Percentiles rank a stretch among this genome's conserved stretches.
Evolutionary conservation across 78 protist species (phyloP).

Genomic region (Tieghemostelium lacteum): DNA sequence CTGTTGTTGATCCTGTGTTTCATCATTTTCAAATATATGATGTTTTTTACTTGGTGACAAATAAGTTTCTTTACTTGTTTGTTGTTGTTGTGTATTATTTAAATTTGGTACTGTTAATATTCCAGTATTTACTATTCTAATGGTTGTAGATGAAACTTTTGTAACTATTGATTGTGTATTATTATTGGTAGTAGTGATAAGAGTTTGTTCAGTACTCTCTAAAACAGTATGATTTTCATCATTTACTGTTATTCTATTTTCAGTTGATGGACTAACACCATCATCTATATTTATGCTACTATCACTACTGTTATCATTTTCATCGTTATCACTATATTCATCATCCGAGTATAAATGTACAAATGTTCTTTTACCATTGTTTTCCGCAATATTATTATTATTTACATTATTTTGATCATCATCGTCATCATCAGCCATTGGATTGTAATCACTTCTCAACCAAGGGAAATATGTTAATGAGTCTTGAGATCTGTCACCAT

Average conservation of each 20-base stretch:
- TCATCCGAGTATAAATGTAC: neutral
- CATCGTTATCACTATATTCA: neutral
- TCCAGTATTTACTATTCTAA: no score
- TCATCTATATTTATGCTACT: neutral
- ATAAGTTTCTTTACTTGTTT: neutral
- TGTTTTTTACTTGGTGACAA: neutral
- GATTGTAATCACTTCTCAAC: slow-evolving; percentile 6
- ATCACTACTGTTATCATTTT: neutral
- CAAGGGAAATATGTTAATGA: slow-evolving; percentile 35
- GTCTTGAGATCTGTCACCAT: slow-evolving; percentile 26
- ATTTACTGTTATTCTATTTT: no score
- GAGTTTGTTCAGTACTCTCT: no score
- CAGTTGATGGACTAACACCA: no score
- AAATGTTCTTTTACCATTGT: neutral
- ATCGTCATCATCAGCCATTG: slow-evolving; percentile 7
- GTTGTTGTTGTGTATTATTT: no score
- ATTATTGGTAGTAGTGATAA: no score
- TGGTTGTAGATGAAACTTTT: no score
- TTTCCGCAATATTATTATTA: neutral
- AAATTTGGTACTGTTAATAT: no score
- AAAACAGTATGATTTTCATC: no score
- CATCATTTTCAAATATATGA: neutral
- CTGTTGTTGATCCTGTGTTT: neutral
- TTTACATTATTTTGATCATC: no score
- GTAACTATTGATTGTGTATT: no score